Evolutionary conservation across 768 basidiomycete species (phyloP).

Genomic region (Obba rivulosa): DNA sequence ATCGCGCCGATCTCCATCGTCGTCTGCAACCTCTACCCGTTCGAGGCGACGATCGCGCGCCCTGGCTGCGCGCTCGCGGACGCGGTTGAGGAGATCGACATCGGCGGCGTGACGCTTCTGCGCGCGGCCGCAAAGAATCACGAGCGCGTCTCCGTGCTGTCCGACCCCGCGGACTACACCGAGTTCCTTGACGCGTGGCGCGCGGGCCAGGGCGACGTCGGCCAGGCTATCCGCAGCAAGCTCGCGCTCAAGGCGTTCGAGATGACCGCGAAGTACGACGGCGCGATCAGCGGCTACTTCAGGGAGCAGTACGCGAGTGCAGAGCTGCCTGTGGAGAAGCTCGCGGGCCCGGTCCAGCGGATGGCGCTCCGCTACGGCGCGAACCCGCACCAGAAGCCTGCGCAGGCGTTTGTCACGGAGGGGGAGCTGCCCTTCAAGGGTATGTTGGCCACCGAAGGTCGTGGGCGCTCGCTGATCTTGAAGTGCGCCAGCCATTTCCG

Average conservation of each 20-base stretch:
- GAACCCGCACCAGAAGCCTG: constrained; percentile 98
- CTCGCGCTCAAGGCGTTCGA: constrained; percentile 97
- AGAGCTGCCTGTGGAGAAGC: constrained; percentile 56
- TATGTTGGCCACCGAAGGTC: constrained; percentile 28
- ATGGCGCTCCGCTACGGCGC: constrained; percentile 90
- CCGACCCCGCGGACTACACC: constrained; percentile 83
- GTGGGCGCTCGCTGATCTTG: not conserved
- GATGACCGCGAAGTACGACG: constrained; percentile 92
- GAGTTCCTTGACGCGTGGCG: constrained; percentile 77
- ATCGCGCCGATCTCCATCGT: constrained; percentile 96
- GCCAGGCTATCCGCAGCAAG: constrained; percentile 62
- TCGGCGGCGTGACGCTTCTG: constrained; percentile 95
- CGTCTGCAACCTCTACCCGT: constrained; percentile 98
- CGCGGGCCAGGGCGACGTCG: constrained; percentile 68
- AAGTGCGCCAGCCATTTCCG: constrained; percentile 67
- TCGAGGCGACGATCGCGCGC: constrained; percentile 83
- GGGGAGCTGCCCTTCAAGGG: constrained; percentile 94
- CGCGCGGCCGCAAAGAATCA: constrained; percentile 99
- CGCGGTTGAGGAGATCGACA: constrained; percentile 97
- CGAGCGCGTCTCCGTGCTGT: constrained; percentile 83
- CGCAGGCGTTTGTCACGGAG: constrained; percentile 88
- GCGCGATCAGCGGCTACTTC: constrained; percentile 95
- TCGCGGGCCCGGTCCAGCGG: constrained; percentile 72
- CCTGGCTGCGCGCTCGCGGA: constrained; percentile 86
- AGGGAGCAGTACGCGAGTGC: constrained; percentile 89